These are phyloP conservation scores for Suillus alpinus DNA, from an alignment of 768 basidiomycete species.

Conservation along the genomic window DNA sequence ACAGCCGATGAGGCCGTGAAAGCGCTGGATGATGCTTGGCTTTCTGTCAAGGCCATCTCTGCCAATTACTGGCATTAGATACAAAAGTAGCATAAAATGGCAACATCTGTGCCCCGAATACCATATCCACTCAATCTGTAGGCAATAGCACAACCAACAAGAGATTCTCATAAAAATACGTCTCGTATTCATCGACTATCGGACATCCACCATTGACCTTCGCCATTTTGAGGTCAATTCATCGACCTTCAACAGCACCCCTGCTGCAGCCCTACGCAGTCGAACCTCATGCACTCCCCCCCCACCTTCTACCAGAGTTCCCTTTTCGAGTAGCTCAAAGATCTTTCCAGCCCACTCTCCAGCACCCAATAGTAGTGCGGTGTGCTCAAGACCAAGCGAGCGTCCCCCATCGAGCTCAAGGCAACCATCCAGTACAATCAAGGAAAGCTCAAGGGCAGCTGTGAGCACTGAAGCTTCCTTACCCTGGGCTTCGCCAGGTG, in stretches of 20 bases:
- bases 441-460: constrained; percentile 71
- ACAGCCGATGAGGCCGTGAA: constrained; percentile 50
- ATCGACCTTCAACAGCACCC: constrained; percentile 79
- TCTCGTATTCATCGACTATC: constrained; percentile 7
- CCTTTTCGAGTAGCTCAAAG: constrained; percentile 63
- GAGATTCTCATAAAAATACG: neutral
- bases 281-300: constrained; percentile 65
- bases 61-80: constrained; percentile 32
- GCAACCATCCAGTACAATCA: constrained; percentile 73
- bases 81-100: neutral
- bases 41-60: constrained; percentile 38
- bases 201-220: constrained; percentile 54
- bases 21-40: constrained; percentile 52
- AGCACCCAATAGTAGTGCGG: constrained; percentile 61
- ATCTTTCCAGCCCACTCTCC: constrained; percentile 81
- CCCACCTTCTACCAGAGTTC: constrained; percentile 55
- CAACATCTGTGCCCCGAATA: neutral
- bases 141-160: neutral
- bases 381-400: constrained; percentile 72
- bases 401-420: constrained; percentile 76
- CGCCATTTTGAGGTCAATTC: constrained; percentile 67
- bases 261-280: constrained; percentile 69
- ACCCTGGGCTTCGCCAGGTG: constrained; percentile 20
- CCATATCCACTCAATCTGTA: neutral
- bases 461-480: constrained; percentile 76